These are phyloP conservation scores for Yamadazyma sp. DNA, from an alignment of 805 yeast genomes.

Conservation along the genomic window DNA sequence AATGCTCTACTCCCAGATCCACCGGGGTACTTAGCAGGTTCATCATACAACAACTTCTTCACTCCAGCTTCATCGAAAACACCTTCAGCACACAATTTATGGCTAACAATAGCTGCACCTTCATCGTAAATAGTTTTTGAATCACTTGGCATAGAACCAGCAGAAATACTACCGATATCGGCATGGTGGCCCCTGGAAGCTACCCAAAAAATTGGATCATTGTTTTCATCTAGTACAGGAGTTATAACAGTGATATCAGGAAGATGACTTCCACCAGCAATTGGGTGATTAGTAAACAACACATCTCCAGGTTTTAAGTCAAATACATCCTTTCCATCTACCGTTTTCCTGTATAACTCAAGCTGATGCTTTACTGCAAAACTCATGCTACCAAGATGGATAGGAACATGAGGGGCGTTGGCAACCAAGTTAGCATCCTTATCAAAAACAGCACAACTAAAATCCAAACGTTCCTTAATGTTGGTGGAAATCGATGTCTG, in stretches of 20 bases:
- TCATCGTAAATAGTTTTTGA: constrained; percentile 84
- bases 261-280: constrained; percentile 45
- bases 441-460: constrained; percentile 47
- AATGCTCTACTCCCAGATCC: constrained; percentile 88
- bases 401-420: constrained; percentile 48
- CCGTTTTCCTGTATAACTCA: constrained; percentile 31
- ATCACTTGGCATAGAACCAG: constrained; percentile 95
- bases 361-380: constrained; percentile 45
- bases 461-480: constrained; percentile 45
- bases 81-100: constrained; percentile 66
- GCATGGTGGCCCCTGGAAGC: constrained; percentile 97
- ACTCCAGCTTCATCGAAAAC: constrained; percentile 73
- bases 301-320: constrained; percentile 40
- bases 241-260: constrained; percentile 81
- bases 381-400: constrained; percentile 50
- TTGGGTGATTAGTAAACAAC: constrained; percentile 43
- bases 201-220: constrained; percentile 73
- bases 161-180: constrained; percentile 88
- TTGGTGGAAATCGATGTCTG: constrained; percentile 47
- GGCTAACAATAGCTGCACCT: constrained; percentile 85
- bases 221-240: constrained; percentile 60
- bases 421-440: constrained; percentile 44
- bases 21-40: constrained; percentile 80
- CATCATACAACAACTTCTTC: constrained; percentile 57
- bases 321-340: constrained; percentile 5